Evolutionary conservation across 805 yeast genomes (phyloP), one percentile per base, ranked within the genome.

Genomic region (Saccharomycopsis sp.): DNA sequence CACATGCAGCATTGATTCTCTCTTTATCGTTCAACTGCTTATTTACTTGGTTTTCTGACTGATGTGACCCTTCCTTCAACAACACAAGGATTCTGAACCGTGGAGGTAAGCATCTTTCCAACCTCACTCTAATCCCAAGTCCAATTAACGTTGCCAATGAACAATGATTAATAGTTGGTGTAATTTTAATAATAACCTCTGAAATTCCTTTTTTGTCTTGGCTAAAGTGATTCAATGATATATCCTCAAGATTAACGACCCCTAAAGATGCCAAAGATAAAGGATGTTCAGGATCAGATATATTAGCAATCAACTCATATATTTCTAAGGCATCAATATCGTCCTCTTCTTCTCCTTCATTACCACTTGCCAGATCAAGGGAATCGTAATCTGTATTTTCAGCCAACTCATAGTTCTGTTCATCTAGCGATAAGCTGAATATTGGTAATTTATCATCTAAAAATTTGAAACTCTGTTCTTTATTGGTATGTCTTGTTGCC

Each of bases 151-250:
- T 94, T 0, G 99, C 99, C 61, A 94, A 76, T 0, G 97, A 90
- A 70, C 99, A 94, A 68, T 94, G 99, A 2, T 98, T 94, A 65
- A 94, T 93, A 0, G 99, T 94, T 0, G 99, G 99, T 0, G 99
- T 94, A 62, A 94, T 94, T 65, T 81, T 82, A 29, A 94, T 89
- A 22, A 82, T 67, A 0, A 94, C 89, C 62, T 86, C 89, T 0
- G 94, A 87, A 66, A 91, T 82, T 42, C 79, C 79, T 34, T 75
- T 65, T 53, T 69, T 68, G 15, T 42, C 24, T 15, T 35, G 42
- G 24, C 54, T 58, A 15, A 23, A 50, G 44, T 67, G 67, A 55
- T 79, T 76, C 2, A 94, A 90, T 47, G 74, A 70, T 59, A 94
- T 94, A 68, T 96, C 97, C 3, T 79, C 78, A 54, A 94, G 74